Conservation (phyloP, 2,329 filamentous ascomycete species). For the Simplicillium sp. region DNA sequence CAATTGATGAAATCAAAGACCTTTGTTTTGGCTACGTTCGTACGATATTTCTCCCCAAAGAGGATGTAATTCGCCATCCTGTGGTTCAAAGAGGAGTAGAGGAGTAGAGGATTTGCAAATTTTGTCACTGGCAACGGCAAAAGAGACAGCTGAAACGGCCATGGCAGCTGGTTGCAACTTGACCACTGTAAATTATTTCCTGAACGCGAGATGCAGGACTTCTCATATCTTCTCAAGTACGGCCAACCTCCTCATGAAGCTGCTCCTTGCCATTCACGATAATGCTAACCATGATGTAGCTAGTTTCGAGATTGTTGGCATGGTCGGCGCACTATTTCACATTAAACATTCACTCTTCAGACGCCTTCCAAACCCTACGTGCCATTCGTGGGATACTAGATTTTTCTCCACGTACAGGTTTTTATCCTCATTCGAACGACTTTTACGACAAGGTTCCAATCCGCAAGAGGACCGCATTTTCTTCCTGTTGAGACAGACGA, state of each 20-base stretch:
- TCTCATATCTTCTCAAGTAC: conserved; percentile 45
- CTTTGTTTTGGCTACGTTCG: conserved; percentile 46
- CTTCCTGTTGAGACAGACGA: too few species aligned
- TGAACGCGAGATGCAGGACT: conserved; percentile 25
- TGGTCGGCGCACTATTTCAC: too few species aligned
- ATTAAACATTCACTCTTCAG: too few species aligned
- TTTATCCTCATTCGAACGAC: too few species aligned
- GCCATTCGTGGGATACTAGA: too few species aligned
- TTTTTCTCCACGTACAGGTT: too few species aligned
- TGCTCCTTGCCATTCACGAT: conserved; percentile 39
- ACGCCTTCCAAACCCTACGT: too few species aligned
- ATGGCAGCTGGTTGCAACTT: conserved; percentile 44
- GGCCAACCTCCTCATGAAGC: conserved; percentile 51
- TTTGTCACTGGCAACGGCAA: conserved; percentile 36
- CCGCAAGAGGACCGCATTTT: too few species aligned
- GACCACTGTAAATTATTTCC: conserved; percentile 36
- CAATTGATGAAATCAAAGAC: conserved; percentile 42
- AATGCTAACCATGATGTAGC: conserved; percentile 31
- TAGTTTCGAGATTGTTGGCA: conserved; percentile 24
- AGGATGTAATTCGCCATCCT: conserved; percentile 29
- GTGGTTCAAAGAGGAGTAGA: too few species aligned
- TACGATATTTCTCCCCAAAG: conserved; percentile 37
- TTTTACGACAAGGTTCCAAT: too few species aligned
- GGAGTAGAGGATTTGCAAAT: conserved; percentile 29
- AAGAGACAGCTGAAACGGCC: conserved; percentile 42